Evolutionary conservation across 2,329 filamentous ascomycete species (phyloP).

Genomic region (Acephala macrosclerotiorum): DNA sequence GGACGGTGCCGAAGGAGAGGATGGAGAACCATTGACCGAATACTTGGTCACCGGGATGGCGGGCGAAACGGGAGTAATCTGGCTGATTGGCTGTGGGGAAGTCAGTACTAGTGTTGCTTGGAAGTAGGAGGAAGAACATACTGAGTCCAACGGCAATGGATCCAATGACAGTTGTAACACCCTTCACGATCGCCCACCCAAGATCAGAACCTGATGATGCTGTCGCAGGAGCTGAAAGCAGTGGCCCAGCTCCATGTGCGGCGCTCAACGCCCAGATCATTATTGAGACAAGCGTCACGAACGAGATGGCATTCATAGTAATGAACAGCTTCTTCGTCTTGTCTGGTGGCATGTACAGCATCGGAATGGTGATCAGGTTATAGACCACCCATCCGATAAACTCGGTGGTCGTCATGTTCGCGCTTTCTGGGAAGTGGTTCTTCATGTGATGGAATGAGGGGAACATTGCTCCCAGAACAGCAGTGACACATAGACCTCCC

Average conservation of each 20-base stretch:
- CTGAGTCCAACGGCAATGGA: conserved; percentile 52
- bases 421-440: conserved; percentile 45
- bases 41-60: conserved; percentile 49
- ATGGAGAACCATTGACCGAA: conserved; percentile 50
- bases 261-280: conserved; percentile 48
- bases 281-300: conserved; percentile 42
- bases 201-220: conserved; percentile 35
- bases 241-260: conserved; percentile 44
- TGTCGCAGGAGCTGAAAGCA: conserved; percentile 34
- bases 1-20: conserved; percentile 49
- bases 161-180: conserved; percentile 52
- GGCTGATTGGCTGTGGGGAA: conserved; percentile 46
- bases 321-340: conserved; percentile 45
- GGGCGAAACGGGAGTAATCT: conserved; percentile 53
- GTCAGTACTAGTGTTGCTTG: background rate
- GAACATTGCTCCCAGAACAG: conserved; percentile 44
- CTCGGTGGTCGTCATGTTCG: conserved; percentile 46
- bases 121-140: background rate
- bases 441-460: conserved; percentile 46
- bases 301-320: conserved; percentile 44
- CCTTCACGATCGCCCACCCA: conserved; percentile 48
- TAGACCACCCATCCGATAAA: conserved; percentile 49
- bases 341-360: conserved; percentile 53
- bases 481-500: conserved; percentile 21
- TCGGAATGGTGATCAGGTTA: conserved; percentile 47